phyloP scores from a whole-genome alignment of 352 stramenopile genomes.

The Aphanomyces astaci region DNA sequence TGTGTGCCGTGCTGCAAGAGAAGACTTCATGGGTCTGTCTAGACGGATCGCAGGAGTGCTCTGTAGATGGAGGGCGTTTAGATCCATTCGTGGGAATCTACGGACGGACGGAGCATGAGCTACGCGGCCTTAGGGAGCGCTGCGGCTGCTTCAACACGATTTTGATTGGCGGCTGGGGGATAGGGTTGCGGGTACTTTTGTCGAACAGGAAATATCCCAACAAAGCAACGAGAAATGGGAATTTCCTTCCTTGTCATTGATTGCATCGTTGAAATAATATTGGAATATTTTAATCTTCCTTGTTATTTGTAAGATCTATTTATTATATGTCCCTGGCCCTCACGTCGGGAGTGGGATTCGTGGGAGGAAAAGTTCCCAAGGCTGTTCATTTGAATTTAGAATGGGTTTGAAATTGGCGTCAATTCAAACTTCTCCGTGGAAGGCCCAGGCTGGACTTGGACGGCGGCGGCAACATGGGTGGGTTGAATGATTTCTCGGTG shows the following conservation, averaged over 20 bases:
- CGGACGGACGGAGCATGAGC: not conserved
- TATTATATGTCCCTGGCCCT: too few species aligned
- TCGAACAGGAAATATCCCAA: not conserved
- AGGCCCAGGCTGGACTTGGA: not conserved
- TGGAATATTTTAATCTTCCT: not conserved
- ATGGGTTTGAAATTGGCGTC: not conserved
- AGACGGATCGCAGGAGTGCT: too few species aligned
- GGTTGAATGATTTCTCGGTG: slow-evolving; percentile 76
- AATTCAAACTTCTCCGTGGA: not conserved
- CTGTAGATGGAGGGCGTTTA: too few species aligned
- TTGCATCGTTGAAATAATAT: too few species aligned
- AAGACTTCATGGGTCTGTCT: too few species aligned
- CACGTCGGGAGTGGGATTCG: too few species aligned
- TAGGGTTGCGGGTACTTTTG: not conserved
- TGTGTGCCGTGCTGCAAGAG: too few species aligned
- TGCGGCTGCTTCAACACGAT: not conserved
- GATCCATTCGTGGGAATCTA: too few species aligned
- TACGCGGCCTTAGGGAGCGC: not conserved
- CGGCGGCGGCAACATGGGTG: slow-evolving; percentile 27
- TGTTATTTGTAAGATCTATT: not conserved
- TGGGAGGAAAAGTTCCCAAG: not conserved
- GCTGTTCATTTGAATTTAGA: not conserved
- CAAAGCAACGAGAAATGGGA: not conserved
- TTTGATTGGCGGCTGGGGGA: slow-evolving; percentile 10
- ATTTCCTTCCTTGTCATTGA: too few species aligned